These are phyloP conservation scores for Orbilia oligospora DNA, from an alignment of 2,329 filamentous ascomycete species.

Conservation along the genomic window DNA sequence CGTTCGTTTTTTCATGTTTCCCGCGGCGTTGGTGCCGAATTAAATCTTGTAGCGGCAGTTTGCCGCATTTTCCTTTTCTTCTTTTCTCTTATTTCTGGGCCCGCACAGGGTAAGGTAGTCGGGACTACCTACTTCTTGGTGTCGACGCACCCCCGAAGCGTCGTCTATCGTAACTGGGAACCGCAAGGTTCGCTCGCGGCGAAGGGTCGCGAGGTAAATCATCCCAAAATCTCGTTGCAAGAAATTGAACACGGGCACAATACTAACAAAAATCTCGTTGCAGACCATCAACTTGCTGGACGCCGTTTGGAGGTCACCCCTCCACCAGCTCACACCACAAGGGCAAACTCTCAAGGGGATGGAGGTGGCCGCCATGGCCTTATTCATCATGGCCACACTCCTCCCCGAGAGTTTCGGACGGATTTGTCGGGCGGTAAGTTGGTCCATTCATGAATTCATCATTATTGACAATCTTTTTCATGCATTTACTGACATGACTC, in stretches of 20 bases:
- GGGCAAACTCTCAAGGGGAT: slow-evolving; percentile 3
- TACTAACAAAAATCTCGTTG: background rate
- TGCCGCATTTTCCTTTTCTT: slow-evolving; percentile 19
- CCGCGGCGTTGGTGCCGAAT: slow-evolving; percentile 13
- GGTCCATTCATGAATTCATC: background rate
- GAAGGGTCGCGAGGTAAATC: slow-evolving; percentile 1
- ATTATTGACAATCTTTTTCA: background rate
- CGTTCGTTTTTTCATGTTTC: slow-evolving; percentile 10
- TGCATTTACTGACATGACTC: background rate
- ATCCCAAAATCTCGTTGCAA: background rate
- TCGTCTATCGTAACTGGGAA: slow-evolving; percentile 21
- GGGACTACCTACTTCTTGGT: slow-evolving; percentile 23
- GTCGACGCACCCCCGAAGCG: slow-evolving; percentile 27
- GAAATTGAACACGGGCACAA: background rate
- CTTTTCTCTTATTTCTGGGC: background rate
- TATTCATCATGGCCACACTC: slow-evolving; percentile 8
- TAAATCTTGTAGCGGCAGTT: slow-evolving; percentile 15
- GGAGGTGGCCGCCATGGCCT: slow-evolving; percentile 9
- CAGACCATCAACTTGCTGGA: slow-evolving; percentile 7
- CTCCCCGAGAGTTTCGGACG: background rate
- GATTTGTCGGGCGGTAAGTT: slow-evolving; percentile 15
- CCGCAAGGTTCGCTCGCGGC: background rate
- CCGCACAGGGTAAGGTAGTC: slow-evolving; percentile 15
- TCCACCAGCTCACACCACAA: slow-evolving; percentile 13
- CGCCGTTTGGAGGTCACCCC: slow-evolving; percentile 3